Evolutionary conservation across 2,329 filamentous ascomycete genomes (phyloP).

Genomic region (Phaeosphaeria sp.): DNA sequence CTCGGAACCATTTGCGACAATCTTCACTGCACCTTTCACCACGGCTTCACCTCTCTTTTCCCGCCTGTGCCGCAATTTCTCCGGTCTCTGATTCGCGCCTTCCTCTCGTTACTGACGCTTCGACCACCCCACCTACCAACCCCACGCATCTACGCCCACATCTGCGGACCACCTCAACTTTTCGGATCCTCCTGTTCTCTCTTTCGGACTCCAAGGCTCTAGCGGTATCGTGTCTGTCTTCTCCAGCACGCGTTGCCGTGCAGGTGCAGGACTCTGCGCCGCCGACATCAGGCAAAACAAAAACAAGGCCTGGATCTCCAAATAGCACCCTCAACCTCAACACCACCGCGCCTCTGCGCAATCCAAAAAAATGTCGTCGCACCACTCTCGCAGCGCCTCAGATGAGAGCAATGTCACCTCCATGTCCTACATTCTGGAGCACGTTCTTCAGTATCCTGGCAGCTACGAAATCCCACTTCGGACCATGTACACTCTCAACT

Average conservation of each 20-base stretch:
- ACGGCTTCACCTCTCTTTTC: conserved; percentile 16
- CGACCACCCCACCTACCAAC: conserved; percentile 21
- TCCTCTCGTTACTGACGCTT: conserved; percentile 14
- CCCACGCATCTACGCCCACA: conserved; percentile 13
- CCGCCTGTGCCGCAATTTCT: conserved; percentile 9
- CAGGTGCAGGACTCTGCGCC: conserved; percentile 11
- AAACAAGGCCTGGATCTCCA: conserved; percentile 7
- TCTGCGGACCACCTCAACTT: conserved; percentile 18
- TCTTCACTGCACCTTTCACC: conserved; percentile 7
- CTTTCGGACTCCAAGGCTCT: background rate
- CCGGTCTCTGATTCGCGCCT: conserved; percentile 11
- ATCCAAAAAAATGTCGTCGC: conserved; percentile 37
- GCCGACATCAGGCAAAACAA: conserved; percentile 13
- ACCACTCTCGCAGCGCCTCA: conserved; percentile 49
- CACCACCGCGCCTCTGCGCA: conserved; percentile 8
- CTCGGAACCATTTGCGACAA: conserved; percentile 12
- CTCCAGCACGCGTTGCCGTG: conserved; percentile 6
- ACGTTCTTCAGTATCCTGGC: conserved; percentile 65
- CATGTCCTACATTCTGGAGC: conserved; percentile 48
- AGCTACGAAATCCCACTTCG: conserved; percentile 71
- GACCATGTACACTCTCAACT: conserved; percentile 73
- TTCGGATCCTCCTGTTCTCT: conserved; percentile 2
- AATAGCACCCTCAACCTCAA: background rate
- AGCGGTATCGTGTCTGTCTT: background rate
- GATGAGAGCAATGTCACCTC: conserved; percentile 42